These are phyloP conservation scores for Beauveria brongniartii DNA, from an alignment of 2,329 filamentous ascomycete species.

Conservation along the genomic window DNA sequence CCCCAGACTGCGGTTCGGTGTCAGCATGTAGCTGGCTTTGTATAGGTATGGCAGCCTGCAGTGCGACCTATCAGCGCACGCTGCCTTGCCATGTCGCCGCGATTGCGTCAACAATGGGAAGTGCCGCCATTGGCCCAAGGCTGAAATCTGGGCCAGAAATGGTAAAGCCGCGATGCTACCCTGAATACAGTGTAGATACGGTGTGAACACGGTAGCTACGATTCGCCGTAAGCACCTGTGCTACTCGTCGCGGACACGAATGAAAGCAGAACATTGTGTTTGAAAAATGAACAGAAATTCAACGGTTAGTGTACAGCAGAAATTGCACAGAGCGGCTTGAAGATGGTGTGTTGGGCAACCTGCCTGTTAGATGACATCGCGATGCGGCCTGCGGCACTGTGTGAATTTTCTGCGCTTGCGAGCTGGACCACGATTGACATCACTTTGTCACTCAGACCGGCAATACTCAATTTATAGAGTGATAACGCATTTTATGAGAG, in stretches of 20 bases:
- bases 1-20: not conserved
- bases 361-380: no score
- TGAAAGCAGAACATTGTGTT: no score
- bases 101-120: not conserved
- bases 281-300: no score
- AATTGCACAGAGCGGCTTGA: no score
- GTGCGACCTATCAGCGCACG: not conserved
- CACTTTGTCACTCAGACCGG: not conserved
- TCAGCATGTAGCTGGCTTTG: not conserved
- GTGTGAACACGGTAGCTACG: not conserved
- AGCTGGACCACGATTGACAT: not conserved
- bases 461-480: not conserved
- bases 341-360: no score
- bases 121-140: not conserved
- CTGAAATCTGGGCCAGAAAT: not conserved
- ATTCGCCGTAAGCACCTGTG: no score
- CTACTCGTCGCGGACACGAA: no score
- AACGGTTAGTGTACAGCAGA: no score
- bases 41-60: no score
- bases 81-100: not conserved
- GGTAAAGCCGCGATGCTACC: constrained; percentile 8
- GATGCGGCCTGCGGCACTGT: constrained; percentile 1
- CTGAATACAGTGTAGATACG: constrained; percentile 3
- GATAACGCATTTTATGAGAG: not conserved
- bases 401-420: constrained; percentile 1